Evolutionary conservation across 192 early-diverging fungal species (phyloP).

Genomic region (Podochytrium sp.): DNA sequence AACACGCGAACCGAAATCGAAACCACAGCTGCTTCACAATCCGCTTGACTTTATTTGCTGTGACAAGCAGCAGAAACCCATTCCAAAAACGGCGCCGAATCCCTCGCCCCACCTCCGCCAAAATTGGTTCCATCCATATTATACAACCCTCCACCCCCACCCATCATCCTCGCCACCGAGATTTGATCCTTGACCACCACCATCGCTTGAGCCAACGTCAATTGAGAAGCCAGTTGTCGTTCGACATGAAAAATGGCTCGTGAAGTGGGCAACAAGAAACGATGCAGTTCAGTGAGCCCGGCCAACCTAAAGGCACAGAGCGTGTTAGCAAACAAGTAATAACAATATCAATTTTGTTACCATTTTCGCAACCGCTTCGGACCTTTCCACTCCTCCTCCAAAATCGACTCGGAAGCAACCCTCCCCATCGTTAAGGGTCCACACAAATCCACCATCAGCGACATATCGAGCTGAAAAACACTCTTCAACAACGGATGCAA

Average conservation of each 20-base stretch:
- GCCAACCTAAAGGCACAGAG: conserved; percentile 10
- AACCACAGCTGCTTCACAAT: no score
- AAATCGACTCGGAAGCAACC: conserved; percentile 11
- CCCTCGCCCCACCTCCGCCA: neutral
- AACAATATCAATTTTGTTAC: neutral
- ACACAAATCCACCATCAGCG: conserved; percentile 30
- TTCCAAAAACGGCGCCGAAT: conserved; percentile 4
- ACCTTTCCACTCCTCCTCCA: neutral
- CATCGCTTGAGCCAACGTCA: conserved; percentile 31
- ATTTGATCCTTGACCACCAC: conserved; percentile 38
- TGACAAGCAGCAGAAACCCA: conserved; percentile 9
- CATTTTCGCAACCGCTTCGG: conserved; percentile 13
- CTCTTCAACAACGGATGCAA: conserved; percentile 27
- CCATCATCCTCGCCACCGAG: conserved; percentile 9
- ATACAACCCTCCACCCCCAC: conserved; percentile 7
- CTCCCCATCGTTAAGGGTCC: conserved; percentile 18
- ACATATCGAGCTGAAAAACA: conserved; percentile 34
- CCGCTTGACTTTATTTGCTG: no score
- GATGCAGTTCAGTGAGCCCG: conserved; percentile 29
- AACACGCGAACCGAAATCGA: no score
- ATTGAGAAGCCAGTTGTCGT: neutral
- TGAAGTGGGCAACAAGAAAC: conserved; percentile 20
- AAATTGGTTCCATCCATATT: conserved; percentile 4
- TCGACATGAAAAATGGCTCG: conserved; percentile 22
- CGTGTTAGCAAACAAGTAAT: neutral